These are phyloP conservation scores for Salpingoeca rosetta DNA, from an alignment of 78 protist genomes.

Conservation along the genomic window DNA sequence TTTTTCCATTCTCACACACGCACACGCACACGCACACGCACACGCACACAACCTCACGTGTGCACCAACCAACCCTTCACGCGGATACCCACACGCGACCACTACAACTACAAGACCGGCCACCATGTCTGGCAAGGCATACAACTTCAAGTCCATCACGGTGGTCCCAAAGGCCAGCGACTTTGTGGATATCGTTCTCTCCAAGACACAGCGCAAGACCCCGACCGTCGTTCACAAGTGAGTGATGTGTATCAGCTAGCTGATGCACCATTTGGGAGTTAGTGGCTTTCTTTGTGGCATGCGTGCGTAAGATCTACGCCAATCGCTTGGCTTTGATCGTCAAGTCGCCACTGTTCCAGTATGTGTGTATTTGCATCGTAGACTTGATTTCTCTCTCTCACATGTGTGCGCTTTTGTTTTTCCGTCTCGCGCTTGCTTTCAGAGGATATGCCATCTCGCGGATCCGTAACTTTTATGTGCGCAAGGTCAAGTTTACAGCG, in stretches of 20 bases:
- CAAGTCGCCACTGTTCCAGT: no score
- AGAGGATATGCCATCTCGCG: slow-evolving; percentile 71
- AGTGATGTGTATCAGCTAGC: no score
- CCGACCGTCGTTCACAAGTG: slow-evolving; percentile 94
- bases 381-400: no score
- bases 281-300: no score
- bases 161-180: slow-evolving; percentile 34
- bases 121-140: not conserved
- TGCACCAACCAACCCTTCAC: no score
- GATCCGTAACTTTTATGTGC: slow-evolving; percentile 89
- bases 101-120: not conserved
- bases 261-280: no score
- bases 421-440: not conserved
- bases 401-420: slow-evolving; percentile 7
- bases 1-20: no score
- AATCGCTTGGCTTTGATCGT: no score
- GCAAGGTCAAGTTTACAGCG: slow-evolving; percentile 92
- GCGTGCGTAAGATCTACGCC: no score
- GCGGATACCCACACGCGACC: not conserved
- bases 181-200: slow-evolving; percentile 90
- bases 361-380: no score
- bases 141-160: not conserved
- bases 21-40: no score
- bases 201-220: slow-evolving; percentile 94
- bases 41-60: no score